Base-by-base conservation (phyloP, 2,329 filamentous ascomycete genomes). In the Alternaria novae-zelandiae region DNA sequence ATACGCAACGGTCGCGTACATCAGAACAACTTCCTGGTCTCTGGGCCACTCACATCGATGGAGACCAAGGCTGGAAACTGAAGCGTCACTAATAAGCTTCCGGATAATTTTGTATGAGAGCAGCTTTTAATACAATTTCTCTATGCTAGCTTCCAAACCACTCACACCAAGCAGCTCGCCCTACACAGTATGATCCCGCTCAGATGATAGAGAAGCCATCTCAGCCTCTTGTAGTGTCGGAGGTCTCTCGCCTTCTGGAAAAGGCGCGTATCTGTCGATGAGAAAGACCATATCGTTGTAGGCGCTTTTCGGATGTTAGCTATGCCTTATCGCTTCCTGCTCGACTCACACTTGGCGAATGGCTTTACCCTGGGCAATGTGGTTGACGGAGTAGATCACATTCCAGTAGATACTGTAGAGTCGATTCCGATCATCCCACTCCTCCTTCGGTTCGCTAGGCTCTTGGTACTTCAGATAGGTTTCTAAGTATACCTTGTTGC, bases 11-110 rank as follows among this genome's bases (percentile, higher is more conserved):
- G 21, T 41, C 4, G 8, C 15, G 15, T 41, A 17, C 10, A 0
- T n/a, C 32, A 41, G 15, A 9, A 41, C 0, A 0, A 8, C 0
- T 41, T 15, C 0, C 15, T 41, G 3, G 6, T 17, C n/a, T 13
- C 43, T 13, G 43, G 15, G 10, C 15, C 32, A 13, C n/a, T n/a
- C 9, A 13, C 32, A 36, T 1, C 15, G 0, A n/a, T 6, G 32
- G 15, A n/a, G 32, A 10, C 32, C 15, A 41, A 41, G 15, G 15
- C 32, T 41, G 15, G 8, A 41, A 41, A 41, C 8, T 41, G 32
- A 41, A 10, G 32, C 32, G 10, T 41, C 15, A 41, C 32, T 41
- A 15, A 41, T 17, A 41, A n/a, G 15, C 32, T 17, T 41, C 15
- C 15, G 0, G 1, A 6, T 9, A 15, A 17, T 3, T n/a, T n/a